Percentiles rank a stretch among this genome's conserved stretches.
These are phyloP conservation scores for Gonium pectorale DNA, from an alignment of 139 green algal genomes.

Conservation along the genomic window DNA sequence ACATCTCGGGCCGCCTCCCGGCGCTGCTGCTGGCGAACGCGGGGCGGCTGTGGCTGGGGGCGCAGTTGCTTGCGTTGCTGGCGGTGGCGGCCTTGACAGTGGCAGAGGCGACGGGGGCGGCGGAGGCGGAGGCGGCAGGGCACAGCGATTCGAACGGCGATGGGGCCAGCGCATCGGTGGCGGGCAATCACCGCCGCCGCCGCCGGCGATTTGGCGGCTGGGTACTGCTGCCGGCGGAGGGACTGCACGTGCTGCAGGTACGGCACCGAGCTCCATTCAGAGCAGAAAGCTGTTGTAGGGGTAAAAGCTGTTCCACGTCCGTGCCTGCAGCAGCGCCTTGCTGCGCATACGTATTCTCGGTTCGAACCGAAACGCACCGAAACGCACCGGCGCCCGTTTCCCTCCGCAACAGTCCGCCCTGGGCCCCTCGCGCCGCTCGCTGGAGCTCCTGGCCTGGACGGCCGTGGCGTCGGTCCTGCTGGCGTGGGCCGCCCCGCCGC, in stretches of 20 bases:
- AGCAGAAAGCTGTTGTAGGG: not conserved
- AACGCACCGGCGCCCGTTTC: not conserved
- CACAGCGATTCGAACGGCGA: not conserved
- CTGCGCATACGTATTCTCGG: not conserved
- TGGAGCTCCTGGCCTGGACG: no score
- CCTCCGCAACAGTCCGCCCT: not conserved
- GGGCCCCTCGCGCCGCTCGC: no score
- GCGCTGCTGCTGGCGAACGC: not conserved
- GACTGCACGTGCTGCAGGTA: not conserved
- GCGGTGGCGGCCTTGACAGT: not conserved
- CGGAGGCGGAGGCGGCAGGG: not conserved
- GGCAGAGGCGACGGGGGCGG: not conserved
- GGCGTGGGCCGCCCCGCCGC: no score
- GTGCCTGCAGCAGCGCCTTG: not conserved
- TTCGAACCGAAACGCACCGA: not conserved
- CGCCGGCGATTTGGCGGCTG: not conserved
- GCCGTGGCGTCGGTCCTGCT: not conserved
- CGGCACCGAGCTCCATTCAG: not conserved
- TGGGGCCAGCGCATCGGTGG: no score
- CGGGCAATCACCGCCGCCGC: not conserved
- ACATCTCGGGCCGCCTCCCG: not conserved
- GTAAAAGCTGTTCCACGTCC: not conserved
- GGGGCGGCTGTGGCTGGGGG: slow-evolving; percentile 19
- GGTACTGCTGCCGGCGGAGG: slow-evolving; percentile 5
- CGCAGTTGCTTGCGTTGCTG: not conserved